Evolutionary conservation across 208 protist genomes (phyloP), one percentile per base, ranked within the genome.

Genomic region (Vickermania ingenoplastis): DNA sequence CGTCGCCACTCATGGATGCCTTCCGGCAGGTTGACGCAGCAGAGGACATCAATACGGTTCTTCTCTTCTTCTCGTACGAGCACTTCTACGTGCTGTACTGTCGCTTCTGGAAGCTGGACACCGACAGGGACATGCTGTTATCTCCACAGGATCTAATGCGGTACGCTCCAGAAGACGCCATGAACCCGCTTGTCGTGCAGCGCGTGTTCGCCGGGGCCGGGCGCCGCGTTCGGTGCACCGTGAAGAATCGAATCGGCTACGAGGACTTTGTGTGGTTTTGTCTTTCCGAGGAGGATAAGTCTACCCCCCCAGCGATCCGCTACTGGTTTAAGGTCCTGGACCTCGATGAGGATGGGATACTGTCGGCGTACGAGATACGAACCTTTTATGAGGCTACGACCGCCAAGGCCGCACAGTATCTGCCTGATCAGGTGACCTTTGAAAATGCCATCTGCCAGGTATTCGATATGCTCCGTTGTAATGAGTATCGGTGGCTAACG

Each of bases 11-110:
- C 45, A 63, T 88, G 21, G 91, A 95, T 48, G 73, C 73, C 17
- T 75, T 97, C 53, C 78, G 74, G 26, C 69, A 86, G 59, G 81
- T 96, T 1, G 89, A 96, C 65, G 78, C 76, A 24, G 71, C 83
- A 3, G 74, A 89, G 29, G 90, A 97, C 63, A 96, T 95, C 69
- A 97, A 97, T 63, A 67, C 78, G 0, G 83, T 94, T 24, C 72
- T 91, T n/a, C 72, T 85, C 57, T 99, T 92, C 70, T 99, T 99
- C 77, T 97, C 86, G 21, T 99, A 99, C 75, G 96, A 99, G 77
- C 97, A 99, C 72, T 99, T 99, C 71, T 99, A 99, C 79, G 97
- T 99, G 1, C 74, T 99, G 29, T 99, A 99, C 81, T 99, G 96
- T 84, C 94, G 92, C 50, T 99, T 99, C 76, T 99, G 96, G 97